Base-by-base conservation (phyloP, 345 rosid species). In the Syzygium grande region DNA sequence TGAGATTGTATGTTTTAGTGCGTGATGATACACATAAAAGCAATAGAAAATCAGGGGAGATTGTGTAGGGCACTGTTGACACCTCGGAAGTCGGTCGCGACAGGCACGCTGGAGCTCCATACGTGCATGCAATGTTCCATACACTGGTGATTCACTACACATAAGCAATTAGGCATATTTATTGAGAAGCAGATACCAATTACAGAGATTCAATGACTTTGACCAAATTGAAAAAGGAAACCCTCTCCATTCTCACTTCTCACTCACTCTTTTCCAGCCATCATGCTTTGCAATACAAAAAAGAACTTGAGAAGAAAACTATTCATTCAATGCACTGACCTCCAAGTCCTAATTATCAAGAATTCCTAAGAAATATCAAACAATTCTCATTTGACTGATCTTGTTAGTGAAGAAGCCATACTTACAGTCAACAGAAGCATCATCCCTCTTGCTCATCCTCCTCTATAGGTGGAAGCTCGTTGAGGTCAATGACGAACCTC, bases 401-500 rank as follows among this genome's bases (percentile, higher is more conserved):
- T 41, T 34, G 41, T 34, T 73, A 17, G 49, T 34, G 14, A 65
- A 29, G 13, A 73, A 73, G 49, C 46, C 49, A 73, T 73, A 73
- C 49, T 73, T 22, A 38, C 49, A 34, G 23, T 34, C 80, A 34
- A 73, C 49, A 22, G 84, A 54, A 30, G 34, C 65, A 27, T 51
- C 84, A 54, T 63, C 38, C 61, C 65, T 88, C n/a, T 22, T 52
- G 46, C 38, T 52, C 63, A 19, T 86, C 68, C 16, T 83, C 87
- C 59, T 23, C 63, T 6, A 58, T n/a, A 27, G 92, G 85, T 29
- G 88, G 89, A 17, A 59, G 85, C 86, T 84, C 86, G 55, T 90
- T 92, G 73, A 90, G 93, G 84, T 91, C 91, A 16, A 90, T 41
- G 46, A 87, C 85, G 3, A 29, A 86, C 85, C 88, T 85, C 86